phyloP scores from a whole-genome alignment of 2,329 filamentous ascomycete genomes.

The Colletotrichum sp. region DNA sequence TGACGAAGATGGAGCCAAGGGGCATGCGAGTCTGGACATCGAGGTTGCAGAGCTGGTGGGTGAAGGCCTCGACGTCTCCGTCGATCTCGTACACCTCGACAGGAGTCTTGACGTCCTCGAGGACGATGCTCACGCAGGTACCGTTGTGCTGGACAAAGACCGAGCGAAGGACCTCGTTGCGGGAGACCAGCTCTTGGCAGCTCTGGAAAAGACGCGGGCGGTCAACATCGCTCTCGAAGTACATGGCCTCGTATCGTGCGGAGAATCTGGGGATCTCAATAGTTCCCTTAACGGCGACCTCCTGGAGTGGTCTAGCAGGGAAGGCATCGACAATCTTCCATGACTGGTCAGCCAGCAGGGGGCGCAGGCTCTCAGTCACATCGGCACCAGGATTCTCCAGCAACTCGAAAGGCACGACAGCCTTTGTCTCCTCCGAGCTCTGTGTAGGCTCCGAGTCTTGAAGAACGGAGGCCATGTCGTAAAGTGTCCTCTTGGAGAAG shows the following conservation, averaged over 20 bases:
- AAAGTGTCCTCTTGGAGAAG: slow-evolving; percentile 53
- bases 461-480: slow-evolving; percentile 59
- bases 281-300: slow-evolving; percentile 64
- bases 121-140: slow-evolving; percentile 61
- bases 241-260: slow-evolving; percentile 68
- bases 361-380: slow-evolving; percentile 42
- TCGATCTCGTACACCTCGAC: slow-evolving; percentile 60
- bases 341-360: slow-evolving; percentile 53
- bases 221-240: slow-evolving; percentile 59
- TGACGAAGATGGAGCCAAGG: slow-evolving; percentile 64
- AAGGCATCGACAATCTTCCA: slow-evolving; percentile 62
- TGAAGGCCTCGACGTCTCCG: slow-evolving; percentile 54
- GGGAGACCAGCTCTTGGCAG: slow-evolving; percentile 61
- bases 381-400: slow-evolving; percentile 52
- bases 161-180: slow-evolving; percentile 70
- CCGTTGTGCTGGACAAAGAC: slow-evolving; percentile 62
- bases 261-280: slow-evolving; percentile 64
- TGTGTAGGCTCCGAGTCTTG: slow-evolving; percentile 36
- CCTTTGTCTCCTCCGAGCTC: slow-evolving; percentile 9
- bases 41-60: slow-evolving; percentile 55
- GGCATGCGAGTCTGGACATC: slow-evolving; percentile 62
- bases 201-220: slow-evolving; percentile 50
- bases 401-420: slow-evolving; percentile 55
- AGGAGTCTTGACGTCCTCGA: slow-evolving; percentile 56
- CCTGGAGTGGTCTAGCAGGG: slow-evolving; percentile 63